Base-by-base conservation (phyloP, 495 filamentous ascomycete genomes). In the Viridothelium virens region DNA sequence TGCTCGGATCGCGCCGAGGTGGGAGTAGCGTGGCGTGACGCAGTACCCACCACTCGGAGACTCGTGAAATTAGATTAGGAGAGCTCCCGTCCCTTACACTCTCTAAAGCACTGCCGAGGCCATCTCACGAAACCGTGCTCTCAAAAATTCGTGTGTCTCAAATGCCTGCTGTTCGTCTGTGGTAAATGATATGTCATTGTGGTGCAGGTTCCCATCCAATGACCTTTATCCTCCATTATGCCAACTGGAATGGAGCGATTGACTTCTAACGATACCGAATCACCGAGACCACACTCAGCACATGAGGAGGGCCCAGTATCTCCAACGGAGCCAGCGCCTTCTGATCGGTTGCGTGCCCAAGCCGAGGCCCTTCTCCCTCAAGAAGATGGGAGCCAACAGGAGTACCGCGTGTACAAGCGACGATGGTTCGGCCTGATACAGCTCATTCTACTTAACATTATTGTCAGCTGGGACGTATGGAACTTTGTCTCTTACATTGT, bases 391-490 rank as follows among this genome's bases (percentile, higher is more conserved):
- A 59, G 36, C 31, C 5, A 4, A 31, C 53, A n/a, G 11, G 56
- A 63, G 25, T 96, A 91, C 75, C 86, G 84, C 71, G 88, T 95
- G 62, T 97, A 98, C 70, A 94, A 89, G 77, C 82, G 91, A 67
- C 81, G 94, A 41, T 98, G 91, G 85, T 92, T 96, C 77, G 94
- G 94, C 0, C 77, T 98, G 63, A 77, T 83, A 18, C 88, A 95
- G 77, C 75, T 97, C 70, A 88, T 92, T 16, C 76, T 97, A 71
- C 72, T 97, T 76, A 98, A 97, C 74, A 89, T 96, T 62, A 85
- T 98, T 64, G 87, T 96, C 37, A 93, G 89, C 73, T 97, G 92
- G 93, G 91, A 94, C 81, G 91, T 95, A 84, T 84, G 38, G 50
- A 7, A 38, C 3, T 11, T 50, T 31, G 6, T 36, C 18, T 33